Evolutionary conservation across 805 yeast species (phyloP).

Genomic region (Saturnispora galanensis): DNA sequence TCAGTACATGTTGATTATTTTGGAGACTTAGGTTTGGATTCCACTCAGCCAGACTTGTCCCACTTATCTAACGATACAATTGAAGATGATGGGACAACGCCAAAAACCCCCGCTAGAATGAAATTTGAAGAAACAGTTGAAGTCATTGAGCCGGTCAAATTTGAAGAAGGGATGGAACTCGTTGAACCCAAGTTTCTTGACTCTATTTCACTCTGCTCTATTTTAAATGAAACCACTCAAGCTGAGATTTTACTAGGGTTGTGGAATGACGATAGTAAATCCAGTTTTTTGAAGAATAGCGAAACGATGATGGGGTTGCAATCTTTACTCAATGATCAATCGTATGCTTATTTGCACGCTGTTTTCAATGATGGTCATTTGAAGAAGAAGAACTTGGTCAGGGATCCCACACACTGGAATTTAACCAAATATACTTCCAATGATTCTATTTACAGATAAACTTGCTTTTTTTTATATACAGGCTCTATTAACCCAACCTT

Average conservation of each 20-base stretch:
- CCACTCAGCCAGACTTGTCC: neutral
- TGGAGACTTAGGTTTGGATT: slow-evolving; percentile 5
- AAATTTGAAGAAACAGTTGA: neutral
- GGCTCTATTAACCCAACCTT: slow-evolving; percentile 21
- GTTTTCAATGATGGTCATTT: slow-evolving; percentile 20
- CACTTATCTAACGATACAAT: slow-evolving; percentile 3
- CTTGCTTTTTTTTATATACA: neutral
- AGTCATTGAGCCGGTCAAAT: neutral
- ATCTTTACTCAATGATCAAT: slow-evolving; percentile 14
- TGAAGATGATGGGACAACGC: neutral
- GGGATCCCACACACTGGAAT: slow-evolving; percentile 8
- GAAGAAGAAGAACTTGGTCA: neutral
- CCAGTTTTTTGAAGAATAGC: neutral
- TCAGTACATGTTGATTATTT: slow-evolving; percentile 3
- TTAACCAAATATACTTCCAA: neutral
- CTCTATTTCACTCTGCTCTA: slow-evolving; percentile 21
- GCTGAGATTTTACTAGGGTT: slow-evolving; percentile 6
- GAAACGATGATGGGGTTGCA: neutral
- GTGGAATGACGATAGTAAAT: neutral
- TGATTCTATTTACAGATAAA: neutral
- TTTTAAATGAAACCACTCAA: slow-evolving; percentile 14
- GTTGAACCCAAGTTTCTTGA: neutral
- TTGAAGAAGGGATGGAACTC: neutral
- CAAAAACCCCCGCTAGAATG: neutral
- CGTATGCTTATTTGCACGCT: slow-evolving; percentile 36